Base-by-base conservation (phyloP, 805 yeast genomes). In the Saturnispora saitoi region DNA sequence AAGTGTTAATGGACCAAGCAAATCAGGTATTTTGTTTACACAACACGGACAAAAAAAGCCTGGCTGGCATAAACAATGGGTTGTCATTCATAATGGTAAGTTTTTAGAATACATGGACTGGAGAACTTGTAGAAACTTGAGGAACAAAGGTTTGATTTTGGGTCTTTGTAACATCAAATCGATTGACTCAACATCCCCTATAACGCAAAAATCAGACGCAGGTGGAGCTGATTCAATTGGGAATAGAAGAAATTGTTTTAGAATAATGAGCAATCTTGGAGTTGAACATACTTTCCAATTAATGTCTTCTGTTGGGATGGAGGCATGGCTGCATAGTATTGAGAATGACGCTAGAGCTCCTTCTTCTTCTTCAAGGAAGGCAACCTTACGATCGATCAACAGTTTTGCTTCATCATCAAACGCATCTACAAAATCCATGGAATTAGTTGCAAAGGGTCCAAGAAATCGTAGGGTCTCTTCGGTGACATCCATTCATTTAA, bases 41-140 rank as follows among this genome's bases (percentile, higher is more conserved):
- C 66, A 76, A 32, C 81, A 81, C 0, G 83, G 83, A 0, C 78
- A 76, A 49, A 79, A 80, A 0, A 76, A 76, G 51, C 76, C 70
- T 20, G 83, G 84, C 3, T 89, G 96, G 96, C 95, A 87, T 62
- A 87, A 86, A 58, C 89, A 83, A 61, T 86, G 95, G 90, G 85
- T 88, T 0, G 86, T 81, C 0, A 68, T 87, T 44, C 73, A 76
- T 12, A 76, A 78, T n/a, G 89, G 91, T 2, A 75, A 72, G 50
- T 66, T 88, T 38, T 70, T 72, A 40, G 93, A 87, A 59, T 87
- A 76, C 60, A 73, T 83, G 41, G 89, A 87, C 64, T 88, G 95
- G 93, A 76, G 90, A 56, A 77, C 73, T 48, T 87, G 87, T 19
- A 69, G 70, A 17, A 75, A 73, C 29, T 70, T 80, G 15, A 77